Evolutionary conservation across 495 filamentous ascomycete species (phyloP).

Genomic region (Jackrogersella minutella): DNA sequence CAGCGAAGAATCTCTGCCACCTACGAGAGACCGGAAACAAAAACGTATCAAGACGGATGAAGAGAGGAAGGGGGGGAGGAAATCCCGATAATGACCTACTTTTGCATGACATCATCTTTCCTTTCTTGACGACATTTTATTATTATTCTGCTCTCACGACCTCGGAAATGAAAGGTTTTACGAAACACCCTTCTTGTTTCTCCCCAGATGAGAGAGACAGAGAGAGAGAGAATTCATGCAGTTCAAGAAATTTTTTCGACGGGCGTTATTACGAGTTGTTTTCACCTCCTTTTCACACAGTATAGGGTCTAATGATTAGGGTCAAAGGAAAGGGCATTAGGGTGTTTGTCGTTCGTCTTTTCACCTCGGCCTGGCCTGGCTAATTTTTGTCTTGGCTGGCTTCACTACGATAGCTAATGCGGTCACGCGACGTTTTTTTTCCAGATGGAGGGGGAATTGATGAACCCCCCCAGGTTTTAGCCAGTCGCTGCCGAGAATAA

Average conservation of each 20-base stretch:
- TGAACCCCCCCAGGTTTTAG: neutral
- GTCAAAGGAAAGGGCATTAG: slow-evolving; percentile 23
- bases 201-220: slow-evolving; percentile 9
- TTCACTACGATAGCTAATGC: slow-evolving; percentile 5
- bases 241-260: slow-evolving; percentile 22
- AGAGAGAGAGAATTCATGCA: slow-evolving; percentile 21
- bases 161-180: slow-evolving; percentile 17
- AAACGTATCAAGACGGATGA: slow-evolving; percentile 39
- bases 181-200: neutral
- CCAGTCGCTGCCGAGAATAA: neutral
- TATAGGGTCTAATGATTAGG: slow-evolving; percentile 38
- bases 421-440: slow-evolving; percentile 4
- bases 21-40: neutral
- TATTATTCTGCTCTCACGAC: slow-evolving; percentile 30
- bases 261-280: slow-evolving; percentile 32
- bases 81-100: slow-evolving; percentile 36
- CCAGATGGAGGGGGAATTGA: neutral
- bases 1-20: neutral
- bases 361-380: slow-evolving; percentile 8
- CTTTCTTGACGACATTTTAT: slow-evolving; percentile 36
- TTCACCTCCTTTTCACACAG: neutral
- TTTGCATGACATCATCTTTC: slow-evolving; percentile 42
- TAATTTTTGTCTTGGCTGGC: neutral
- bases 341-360: neutral
- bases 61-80: slow-evolving; percentile 5